Conservation (phyloP, 177 flowering plant genomes). For the Telopea speciosissima region DNA sequence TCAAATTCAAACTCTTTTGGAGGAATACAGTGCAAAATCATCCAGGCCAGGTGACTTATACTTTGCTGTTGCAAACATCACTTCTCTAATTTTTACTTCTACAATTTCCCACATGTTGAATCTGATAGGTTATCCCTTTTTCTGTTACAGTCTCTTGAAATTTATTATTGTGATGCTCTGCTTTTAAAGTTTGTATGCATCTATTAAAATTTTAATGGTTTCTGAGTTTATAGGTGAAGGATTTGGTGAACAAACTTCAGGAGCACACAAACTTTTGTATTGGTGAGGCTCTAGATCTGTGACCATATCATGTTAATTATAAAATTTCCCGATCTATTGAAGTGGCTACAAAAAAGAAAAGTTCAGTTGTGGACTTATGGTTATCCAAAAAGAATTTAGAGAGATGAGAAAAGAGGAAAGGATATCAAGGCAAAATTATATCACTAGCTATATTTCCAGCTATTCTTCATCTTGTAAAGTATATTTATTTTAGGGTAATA, state of each 20-base stretch:
- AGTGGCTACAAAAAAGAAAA: background rate
- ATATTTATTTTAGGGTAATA: too few species aligned
- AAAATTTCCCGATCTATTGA: background rate
- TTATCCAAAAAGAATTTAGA: background rate
- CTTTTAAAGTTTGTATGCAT: background rate
- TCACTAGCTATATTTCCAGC: too few species aligned
- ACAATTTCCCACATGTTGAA: too few species aligned
- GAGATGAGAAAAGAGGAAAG: background rate
- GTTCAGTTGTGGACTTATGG: background rate
- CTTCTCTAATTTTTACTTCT: too few species aligned
- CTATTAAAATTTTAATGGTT: background rate
- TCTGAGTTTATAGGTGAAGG: slow-evolving; percentile 45
- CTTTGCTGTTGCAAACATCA: too few species aligned
- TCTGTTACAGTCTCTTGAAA: background rate
- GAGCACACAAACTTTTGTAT: slow-evolving; percentile 57
- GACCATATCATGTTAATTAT: background rate
- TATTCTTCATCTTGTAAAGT: too few species aligned
- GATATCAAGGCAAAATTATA: too few species aligned
- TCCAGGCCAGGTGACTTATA: too few species aligned
- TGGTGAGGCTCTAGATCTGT: slow-evolving; percentile 38
- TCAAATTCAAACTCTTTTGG: too few species aligned
- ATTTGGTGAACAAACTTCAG: slow-evolving; percentile 47
- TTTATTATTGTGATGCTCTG: background rate
- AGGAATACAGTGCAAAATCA: too few species aligned
- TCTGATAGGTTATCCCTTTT: background rate